Base-by-base conservation (phyloP, 2,329 filamentous ascomycete genomes). In the Drechslerella coelobrocha region DNA sequence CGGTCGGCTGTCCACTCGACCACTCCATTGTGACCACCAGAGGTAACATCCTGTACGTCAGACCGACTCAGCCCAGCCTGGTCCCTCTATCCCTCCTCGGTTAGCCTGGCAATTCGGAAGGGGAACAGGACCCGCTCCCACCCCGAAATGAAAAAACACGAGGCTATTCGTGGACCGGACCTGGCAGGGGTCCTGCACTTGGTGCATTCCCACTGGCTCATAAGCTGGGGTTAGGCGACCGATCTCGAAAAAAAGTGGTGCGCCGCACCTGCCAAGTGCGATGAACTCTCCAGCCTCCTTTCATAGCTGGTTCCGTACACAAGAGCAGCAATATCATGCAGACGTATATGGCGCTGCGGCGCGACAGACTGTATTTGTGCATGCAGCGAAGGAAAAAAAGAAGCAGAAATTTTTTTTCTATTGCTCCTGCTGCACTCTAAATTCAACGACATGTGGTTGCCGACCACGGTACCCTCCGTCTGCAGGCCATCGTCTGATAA, bases 231-330 rank as follows among this genome's bases (percentile, higher is more conserved):
- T n/a, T 39, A n/a, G 34, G 34, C 34, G 34, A 45, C 41, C 8
- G 19, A 19, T n/a, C 41, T 45, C 41, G 8, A 9, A n/a, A 19
- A 5, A n/a, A 10, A 39, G 34, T 4, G 41, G 8, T 45, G 41
- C 41, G 41, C 41, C 41, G 41, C 41, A 45, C 41, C 41, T 45
- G 41, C 41, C 41, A 45, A 45, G 41, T 45, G n/a, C 41, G 41
- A 45, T 12, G 6, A 31, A 12, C 4, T 45, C 41, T 23, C 19
- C 41, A 19, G 19, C n/a, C 41, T 23, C 19, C 9, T 5, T 14
- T 14, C 37, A 17, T 14, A 6, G 41, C 41, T 45, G 41, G n/a
- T 23, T 45, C 41, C 41, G 41, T 45, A 14, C 41, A 45, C n/a
- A 45, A 45, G 19, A 45, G 41, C 41, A 45, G 41, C 41, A n/a